A percentile compares a stretch with the other conserved stretches of the same genome.
phyloP scores from a whole-genome alignment of 345 rosid genomes.

The Aquilaria sinensis region DNA sequence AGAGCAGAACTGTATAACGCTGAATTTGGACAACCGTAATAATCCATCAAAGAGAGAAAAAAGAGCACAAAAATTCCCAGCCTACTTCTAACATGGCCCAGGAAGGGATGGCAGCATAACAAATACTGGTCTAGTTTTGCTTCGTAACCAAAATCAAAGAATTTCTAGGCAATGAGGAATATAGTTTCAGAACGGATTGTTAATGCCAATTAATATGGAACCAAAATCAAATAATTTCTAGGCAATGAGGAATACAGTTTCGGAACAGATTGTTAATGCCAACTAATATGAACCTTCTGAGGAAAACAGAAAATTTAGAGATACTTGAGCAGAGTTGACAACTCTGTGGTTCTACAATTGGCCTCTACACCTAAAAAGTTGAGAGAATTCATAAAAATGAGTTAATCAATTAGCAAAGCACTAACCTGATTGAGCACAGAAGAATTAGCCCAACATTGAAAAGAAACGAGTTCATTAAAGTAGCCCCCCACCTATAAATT shows the following conservation, averaged over 20 bases:
- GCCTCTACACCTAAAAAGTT: no score
- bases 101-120: not conserved
- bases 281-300: no score
- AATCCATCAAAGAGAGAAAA: conserved; percentile 2
- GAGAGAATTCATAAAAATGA: not conserved
- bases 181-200: no score
- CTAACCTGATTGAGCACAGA: conserved; percentile 86
- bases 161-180: no score
- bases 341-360: no score
- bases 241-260: no score
- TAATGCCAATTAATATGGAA: no score
- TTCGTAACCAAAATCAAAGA: no score
- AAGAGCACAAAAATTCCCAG: conserved; percentile 2
- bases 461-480: conserved; percentile 97
- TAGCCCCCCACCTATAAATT: conserved; percentile 93
- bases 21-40: conserved; percentile 31
- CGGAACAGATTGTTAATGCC: no score
- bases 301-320: no score
- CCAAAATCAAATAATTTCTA: no score
- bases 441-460: conserved; percentile 97
- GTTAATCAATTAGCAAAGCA: conserved; percentile 2
- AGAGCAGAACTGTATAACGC: conserved; percentile 95
- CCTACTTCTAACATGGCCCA: not conserved
- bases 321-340: no score
- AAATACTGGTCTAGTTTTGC: not conserved